Percentiles rank a stretch among this genome's conserved stretches.
phyloP scores from a whole-genome alignment of 768 basidiomycete species.

The Pholiota microspora region DNA sequence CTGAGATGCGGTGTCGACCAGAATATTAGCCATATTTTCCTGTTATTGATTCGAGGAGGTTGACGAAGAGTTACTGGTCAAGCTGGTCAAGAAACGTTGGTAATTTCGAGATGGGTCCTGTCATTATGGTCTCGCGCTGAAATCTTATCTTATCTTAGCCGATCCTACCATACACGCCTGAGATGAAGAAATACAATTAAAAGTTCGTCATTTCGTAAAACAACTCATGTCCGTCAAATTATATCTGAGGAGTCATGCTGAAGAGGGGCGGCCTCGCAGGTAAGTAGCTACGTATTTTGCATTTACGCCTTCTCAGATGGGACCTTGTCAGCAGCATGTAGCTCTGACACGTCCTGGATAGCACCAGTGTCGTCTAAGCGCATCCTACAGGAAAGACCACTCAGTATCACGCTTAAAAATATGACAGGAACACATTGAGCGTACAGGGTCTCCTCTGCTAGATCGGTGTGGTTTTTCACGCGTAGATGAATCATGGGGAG shows the following conservation, averaged over 20 bases:
- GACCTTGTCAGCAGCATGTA: background rate
- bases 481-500: conserved; percentile 74
- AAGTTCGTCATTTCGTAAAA: background rate
- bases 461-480: conserved; percentile 57
- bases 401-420: no score
- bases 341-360: background rate
- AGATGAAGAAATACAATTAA: background rate
- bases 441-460: conserved; percentile 53
- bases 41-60: background rate
- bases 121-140: background rate
- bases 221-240: background rate
- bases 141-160: conserved; percentile 11
- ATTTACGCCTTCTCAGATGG: background rate
- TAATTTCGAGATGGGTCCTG: background rate
- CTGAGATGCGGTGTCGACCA: conserved; percentile 67
- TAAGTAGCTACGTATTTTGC: background rate
- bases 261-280: no score
- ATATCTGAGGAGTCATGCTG: background rate
- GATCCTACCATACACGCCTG: no score
- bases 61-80: background rate
- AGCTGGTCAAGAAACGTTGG: background rate
- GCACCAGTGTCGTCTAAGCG: background rate
- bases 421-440: conserved; percentile 18
- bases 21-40: conserved; percentile 20
- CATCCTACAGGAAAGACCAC: background rate